A percentile compares a stretch with the other conserved stretches of the same genome.
phyloP scores from a whole-genome alignment of 1,284 basidiomycete species.

The Sphagnurus paluster region DNA sequence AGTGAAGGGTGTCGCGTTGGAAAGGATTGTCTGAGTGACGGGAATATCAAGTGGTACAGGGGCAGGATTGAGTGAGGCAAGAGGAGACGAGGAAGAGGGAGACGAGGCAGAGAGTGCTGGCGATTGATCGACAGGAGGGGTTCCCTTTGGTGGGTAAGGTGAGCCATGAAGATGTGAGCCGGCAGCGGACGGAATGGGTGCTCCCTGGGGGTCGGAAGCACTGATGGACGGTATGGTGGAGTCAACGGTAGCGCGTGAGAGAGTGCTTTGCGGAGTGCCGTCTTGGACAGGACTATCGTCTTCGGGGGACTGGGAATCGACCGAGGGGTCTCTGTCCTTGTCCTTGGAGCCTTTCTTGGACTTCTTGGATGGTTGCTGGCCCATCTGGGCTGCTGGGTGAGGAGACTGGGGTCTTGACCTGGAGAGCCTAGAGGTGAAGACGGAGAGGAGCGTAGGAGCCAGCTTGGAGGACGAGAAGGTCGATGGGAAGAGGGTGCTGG shows the following conservation, averaged over 20 bases:
- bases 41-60: slow-evolving; percentile 75
- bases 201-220: slow-evolving; percentile 51
- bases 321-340: slow-evolving; percentile 54
- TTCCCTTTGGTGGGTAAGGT: slow-evolving; percentile 33
- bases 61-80: slow-evolving; percentile 43
- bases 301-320: slow-evolving; percentile 32
- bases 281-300: slow-evolving; percentile 38
- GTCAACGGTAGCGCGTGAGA: slow-evolving; percentile 46
- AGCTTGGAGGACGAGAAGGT: slow-evolving; percentile 47
- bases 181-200: slow-evolving; percentile 26
- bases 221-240: slow-evolving; percentile 48
- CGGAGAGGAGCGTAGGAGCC: slow-evolving; percentile 79
- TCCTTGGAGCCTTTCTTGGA: slow-evolving; percentile 67
- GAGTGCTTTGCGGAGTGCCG: slow-evolving; percentile 38
- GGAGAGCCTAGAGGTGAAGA: slow-evolving; percentile 66
- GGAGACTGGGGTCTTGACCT: slow-evolving; percentile 72
- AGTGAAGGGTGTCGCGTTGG: slow-evolving; percentile 51
- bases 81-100: slow-evolving; percentile 32
- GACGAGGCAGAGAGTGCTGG: slow-evolving; percentile 31
- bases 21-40: slow-evolving; percentile 69
- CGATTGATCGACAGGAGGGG: slow-evolving; percentile 30
- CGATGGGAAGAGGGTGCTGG: slow-evolving; percentile 10
- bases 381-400: slow-evolving; percentile 60
- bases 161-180: slow-evolving; percentile 32
- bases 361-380: slow-evolving; percentile 80